These are phyloP conservation scores for Fomitopsis pulvina DNA, from an alignment of 768 basidiomycete genomes.

Conservation along the genomic window DNA sequence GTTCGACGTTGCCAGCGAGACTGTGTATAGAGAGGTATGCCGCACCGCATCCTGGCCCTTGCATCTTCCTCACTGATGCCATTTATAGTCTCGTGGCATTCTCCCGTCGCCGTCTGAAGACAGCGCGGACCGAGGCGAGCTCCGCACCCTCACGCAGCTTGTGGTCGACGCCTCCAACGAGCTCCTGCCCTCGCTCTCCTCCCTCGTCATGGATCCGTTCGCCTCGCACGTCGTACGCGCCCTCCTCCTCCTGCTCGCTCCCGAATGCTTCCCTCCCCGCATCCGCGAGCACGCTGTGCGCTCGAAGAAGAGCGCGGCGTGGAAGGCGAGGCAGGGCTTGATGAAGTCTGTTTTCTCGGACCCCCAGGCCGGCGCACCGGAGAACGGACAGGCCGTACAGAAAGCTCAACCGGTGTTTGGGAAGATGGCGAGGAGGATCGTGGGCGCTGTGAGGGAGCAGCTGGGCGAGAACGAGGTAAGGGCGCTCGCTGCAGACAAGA, in stretches of 20 bases:
- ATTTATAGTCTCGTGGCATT: slow-evolving; percentile 44
- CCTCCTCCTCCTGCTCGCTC: slow-evolving; percentile 71
- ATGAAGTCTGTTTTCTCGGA: slow-evolving; percentile 74
- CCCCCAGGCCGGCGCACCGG: slow-evolving; percentile 18
- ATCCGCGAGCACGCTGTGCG: slow-evolving; percentile 40
- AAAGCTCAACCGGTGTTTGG: slow-evolving; percentile 37
- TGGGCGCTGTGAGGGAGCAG: slow-evolving; percentile 44
- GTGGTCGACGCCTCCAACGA: slow-evolving; percentile 69
- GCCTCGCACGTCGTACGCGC: slow-evolving; percentile 88
- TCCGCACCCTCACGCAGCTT: slow-evolving; percentile 58
- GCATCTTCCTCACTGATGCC: neutral
- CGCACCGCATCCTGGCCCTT: neutral
- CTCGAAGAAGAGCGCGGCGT: slow-evolving; percentile 81
- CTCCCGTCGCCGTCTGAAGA: slow-evolving; percentile 38
- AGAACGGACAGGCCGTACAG: slow-evolving; percentile 22
- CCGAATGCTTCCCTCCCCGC: slow-evolving; percentile 39
- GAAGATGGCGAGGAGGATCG: slow-evolving; percentile 34
- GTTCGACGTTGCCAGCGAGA: slow-evolving; percentile 57
- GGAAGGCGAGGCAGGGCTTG: slow-evolving; percentile 73
- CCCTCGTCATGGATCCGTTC: slow-evolving; percentile 77
- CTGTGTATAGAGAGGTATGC: slow-evolving; percentile 63
- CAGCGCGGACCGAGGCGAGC: slow-evolving; percentile 48
- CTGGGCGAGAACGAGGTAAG: slow-evolving; percentile 68
- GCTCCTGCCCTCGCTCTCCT: slow-evolving; percentile 53
- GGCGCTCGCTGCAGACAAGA: slow-evolving; percentile 67